These are phyloP conservation scores for Trichoderma arundinaceum DNA, from an alignment of 2,329 filamentous ascomycete species.

Conservation along the genomic window DNA sequence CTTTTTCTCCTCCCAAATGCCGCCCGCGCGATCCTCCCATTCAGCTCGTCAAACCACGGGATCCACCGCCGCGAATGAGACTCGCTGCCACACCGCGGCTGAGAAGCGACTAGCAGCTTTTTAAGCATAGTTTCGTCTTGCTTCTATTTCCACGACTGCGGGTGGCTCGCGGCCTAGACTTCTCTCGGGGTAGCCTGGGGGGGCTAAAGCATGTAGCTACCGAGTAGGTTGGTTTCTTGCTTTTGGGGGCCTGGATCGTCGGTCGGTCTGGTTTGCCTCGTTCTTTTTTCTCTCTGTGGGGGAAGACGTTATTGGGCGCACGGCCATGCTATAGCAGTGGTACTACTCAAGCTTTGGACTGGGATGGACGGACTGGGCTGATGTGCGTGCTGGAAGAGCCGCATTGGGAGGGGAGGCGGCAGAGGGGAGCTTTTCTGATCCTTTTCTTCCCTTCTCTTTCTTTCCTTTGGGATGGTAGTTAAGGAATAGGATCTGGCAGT, in stretches of 20 bases:
- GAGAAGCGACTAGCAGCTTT: not conserved
- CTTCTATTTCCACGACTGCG: constrained; percentile 13
- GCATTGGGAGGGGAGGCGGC: constrained; percentile 6
- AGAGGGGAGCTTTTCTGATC: not conserved
- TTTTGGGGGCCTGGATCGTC: no score
- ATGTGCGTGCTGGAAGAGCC: constrained; percentile 9
- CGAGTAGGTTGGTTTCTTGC: no score
- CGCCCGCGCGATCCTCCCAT: constrained; percentile 2
- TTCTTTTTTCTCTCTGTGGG: no score
- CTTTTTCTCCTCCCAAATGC: not conserved
- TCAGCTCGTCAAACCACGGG: constrained; percentile 28
- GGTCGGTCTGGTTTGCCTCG: no score
- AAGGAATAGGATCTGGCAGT: not conserved
- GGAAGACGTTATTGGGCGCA: no score
- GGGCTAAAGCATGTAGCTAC: no score
- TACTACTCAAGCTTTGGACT: no score
- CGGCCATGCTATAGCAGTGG: no score
- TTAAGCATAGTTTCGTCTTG: constrained; percentile 25
- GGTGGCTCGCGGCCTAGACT: constrained; percentile 12
- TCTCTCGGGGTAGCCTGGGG: no score
- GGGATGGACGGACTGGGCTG: no score
- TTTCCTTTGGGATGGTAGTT: not conserved
- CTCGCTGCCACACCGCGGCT: constrained; percentile 3
- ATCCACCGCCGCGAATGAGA: constrained; percentile 27
- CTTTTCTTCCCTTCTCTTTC: not conserved